Evolutionary conservation across 805 yeast genomes (phyloP), one percentile per base, ranked within the genome.

Genomic region (Cyberlindnera americana): DNA sequence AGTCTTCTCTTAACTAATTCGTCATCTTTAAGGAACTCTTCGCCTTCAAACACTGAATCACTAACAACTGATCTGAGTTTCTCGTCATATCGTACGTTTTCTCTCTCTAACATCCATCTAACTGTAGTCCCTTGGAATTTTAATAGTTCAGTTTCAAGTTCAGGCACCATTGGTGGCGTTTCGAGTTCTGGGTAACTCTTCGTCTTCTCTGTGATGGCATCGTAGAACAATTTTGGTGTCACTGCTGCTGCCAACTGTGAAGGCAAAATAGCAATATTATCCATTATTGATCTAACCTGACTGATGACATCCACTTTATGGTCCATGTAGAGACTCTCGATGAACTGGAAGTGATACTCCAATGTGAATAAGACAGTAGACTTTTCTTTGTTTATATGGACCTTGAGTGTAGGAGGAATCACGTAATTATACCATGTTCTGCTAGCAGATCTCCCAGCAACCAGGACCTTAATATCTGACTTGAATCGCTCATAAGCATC

Each of bases 81-180:
- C 1, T 47, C 33, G 24, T 51, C 48, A 39, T 67, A 70, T 10
- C 29, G 21, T 5, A 67, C 68, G 29, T 75, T 68, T 53, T 81
- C 88, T 43, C 65, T 69, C 0, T 59, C 46, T 5, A 81, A 57
- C 52, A 80, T 59, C 88, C 88, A 81, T 14, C 62, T 57, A 2
- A 81, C 67, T 3, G 83, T 69, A 30, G 67, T 70, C 5, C 64
- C 65, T 54, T 81, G 88, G 44, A 78, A 81, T 3, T 61, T 60
- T 19, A 75, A 52, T 7, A 76, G 56, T 12, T 61, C 60, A 0
- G 76, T 65, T 9, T 65, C 70, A 6, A 76, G 53, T 27, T 69
- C 74, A 0, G 73, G 70, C 3, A 72, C 61, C 16, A 65, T 61
- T 2, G 51, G 47, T 8, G 40, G 34, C 11, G 22, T 40, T 6